Evolutionary conservation across 1,284 basidiomycete genomes (phyloP).

Genomic region (Ceratobasidium papillatum): DNA sequence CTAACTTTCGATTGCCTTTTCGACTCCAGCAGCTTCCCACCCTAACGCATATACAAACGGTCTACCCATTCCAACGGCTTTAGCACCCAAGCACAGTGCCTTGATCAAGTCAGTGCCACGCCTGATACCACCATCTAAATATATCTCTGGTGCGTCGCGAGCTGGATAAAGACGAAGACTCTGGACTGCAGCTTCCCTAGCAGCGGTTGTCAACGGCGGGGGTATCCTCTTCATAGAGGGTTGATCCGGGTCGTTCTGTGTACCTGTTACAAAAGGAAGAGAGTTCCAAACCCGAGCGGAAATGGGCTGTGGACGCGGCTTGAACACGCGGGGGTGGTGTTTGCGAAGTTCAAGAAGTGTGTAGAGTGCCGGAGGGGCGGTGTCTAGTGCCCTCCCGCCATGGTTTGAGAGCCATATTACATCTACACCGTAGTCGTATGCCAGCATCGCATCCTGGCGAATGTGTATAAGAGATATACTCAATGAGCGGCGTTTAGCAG

Average conservation of each 20-base stretch:
- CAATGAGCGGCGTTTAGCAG: not conserved
- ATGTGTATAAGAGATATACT: not conserved
- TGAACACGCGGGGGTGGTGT: constrained; percentile 53
- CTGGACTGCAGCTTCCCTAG: constrained; percentile 17
- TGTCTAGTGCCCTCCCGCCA: constrained; percentile 47
- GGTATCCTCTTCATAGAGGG: constrained; percentile 24
- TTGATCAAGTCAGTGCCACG: constrained; percentile 58
- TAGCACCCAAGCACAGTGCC: constrained; percentile 58
- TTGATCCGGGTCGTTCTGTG: constrained; percentile 44
- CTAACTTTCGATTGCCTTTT: constrained; percentile 57
- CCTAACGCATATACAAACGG: constrained; percentile 56
- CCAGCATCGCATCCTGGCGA: constrained; percentile 52
- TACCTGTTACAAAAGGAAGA: not conserved
- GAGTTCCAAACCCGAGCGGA: constrained; percentile 8
- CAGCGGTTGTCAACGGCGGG: constrained; percentile 10
- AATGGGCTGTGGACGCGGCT: constrained; percentile 46
- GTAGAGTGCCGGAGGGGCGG: constrained; percentile 54
- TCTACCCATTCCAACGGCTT: constrained; percentile 55
- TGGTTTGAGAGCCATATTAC: constrained; percentile 57
- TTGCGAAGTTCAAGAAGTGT: constrained; percentile 55
- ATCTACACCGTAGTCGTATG: constrained; percentile 53
- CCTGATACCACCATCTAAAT: constrained; percentile 57
- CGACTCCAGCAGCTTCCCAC: constrained; percentile 53
- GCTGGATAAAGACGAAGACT: constrained; percentile 19
- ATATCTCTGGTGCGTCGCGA: constrained; percentile 44